phyloP scores from a whole-genome alignment of 192 early-diverging fungal genomes.

The Chytriomyces sp. region DNA sequence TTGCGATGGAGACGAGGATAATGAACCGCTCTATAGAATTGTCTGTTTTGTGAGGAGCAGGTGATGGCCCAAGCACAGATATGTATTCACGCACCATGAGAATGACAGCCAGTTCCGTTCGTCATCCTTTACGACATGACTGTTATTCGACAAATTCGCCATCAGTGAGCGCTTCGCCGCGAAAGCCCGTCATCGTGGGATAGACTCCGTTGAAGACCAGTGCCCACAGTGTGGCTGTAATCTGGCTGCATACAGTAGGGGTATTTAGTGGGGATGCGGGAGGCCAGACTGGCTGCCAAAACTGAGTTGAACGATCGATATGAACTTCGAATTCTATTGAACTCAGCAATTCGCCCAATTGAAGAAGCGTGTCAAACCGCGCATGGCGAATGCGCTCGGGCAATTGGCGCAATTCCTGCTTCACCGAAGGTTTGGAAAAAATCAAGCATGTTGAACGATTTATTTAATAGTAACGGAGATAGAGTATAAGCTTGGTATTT shows the following conservation, averaged over 20 bases:
- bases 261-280: too few species aligned
- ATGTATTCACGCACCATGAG: neutral
- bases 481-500: too few species aligned
- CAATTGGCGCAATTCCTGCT: neutral
- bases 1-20: conserved; percentile 1
- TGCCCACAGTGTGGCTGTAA: too few species aligned
- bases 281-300: neutral
- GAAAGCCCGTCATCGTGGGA: neutral
- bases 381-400: neutral
- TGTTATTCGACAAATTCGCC: conserved; percentile 19
- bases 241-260: too few species aligned
- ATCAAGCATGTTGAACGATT: too few species aligned
- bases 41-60: neutral
- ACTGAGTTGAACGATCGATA: neutral
- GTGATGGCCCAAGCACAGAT: neutral
- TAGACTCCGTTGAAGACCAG: conserved; percentile 8
- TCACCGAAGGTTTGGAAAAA: too few species aligned
- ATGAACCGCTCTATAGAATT: neutral
- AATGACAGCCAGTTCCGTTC: neutral
- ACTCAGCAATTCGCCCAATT: neutral
- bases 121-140: neutral
- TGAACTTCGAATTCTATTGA: neutral
- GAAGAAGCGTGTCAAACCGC: neutral
- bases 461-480: too few species aligned
- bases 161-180: conserved; percentile 21